Base-by-base conservation (phyloP, 768 basidiomycete genomes). In the Tylopilus plumbeoviolaceoides region DNA sequence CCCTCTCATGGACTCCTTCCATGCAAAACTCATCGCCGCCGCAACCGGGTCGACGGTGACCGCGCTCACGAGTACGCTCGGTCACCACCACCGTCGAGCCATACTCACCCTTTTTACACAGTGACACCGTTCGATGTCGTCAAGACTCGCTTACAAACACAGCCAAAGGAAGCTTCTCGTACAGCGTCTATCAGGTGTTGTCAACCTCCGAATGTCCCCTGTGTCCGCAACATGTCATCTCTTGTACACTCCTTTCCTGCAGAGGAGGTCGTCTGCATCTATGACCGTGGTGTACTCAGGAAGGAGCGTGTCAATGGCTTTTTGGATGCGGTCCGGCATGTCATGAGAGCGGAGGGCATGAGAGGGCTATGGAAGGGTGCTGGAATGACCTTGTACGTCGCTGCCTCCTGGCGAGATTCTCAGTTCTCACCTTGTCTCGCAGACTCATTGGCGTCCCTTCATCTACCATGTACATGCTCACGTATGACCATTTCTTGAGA, bases 91-190 rank as follows among this genome's bases (percentile, higher is more conserved):
- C 11, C 41, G 23, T 31, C 54, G 23, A 4, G 21, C 38, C 47
- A 7, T 54, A 6, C 59, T 52, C 54, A 63, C 50, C 4, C n/a
- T 15, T 9, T 2, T n/a, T 39, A 48, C 30, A 30, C 52, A 98
- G 95, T 99, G 97, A 98, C 95, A 3, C 97, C 97, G 4, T 99
- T 99, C 69, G 97, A 99, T 71, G 93, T 99, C 50, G 80, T 98
- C 60, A 98, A 98, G 70, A 98, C 95, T 12, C 84, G 97, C 27
- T 75, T 99, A 17, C 97, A 99, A 69, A 98, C 97, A 0, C 93
- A 90, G 67, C 86, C 85, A n/a, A 73, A 68, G 56, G 75, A 68
- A 51, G 74, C 82, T 64, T 76, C 81, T 51, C 76, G 74, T 52
- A 76, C 79, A 47, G 77, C 82, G 11, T 68, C 71, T 33, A 77